Evolutionary conservation across 2,329 filamentous ascomycete species (phyloP), one percentile per base, ranked within the genome.

Genomic region (Sclerotinia trifoliorum): DNA sequence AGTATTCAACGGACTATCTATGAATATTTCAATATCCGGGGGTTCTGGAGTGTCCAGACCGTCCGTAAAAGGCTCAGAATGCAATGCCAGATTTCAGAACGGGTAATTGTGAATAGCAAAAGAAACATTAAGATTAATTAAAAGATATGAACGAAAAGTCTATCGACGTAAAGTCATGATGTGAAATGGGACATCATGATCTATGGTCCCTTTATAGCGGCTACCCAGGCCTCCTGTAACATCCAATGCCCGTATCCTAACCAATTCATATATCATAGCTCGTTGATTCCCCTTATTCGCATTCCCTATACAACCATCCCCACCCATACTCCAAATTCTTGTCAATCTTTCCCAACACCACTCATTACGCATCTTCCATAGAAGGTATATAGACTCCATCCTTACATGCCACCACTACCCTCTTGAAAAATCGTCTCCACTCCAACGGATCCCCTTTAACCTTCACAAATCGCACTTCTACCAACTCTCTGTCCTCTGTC

Each of bases 401-500:
- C 77, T 92, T 92, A 80, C 94, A 96, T 70, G 94, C 83, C 71
- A 96, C 83, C 42, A 92, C 92, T n/a, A 97, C 86, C 79, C 93
- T 94, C 81, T 99, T 99, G 83, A 99, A 99, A 78, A 99, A 93
- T 46, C 95, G 84, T 70, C 95, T 87, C 95, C 96, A 99, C 81
- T 98, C 94, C 62, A 99, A 81, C 6, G 95, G 95, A 81, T 99
- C 95, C 7, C 95, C 95, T 81, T 97, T 97, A 66, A 92, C 85
- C 81, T 99, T 99, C 73, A 96, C 86, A 77, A 99, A 98, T 64
- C 93, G 86, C 39, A 97, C 91, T 78, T 97, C 94, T 32, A 94
- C 84, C 44, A 94, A 79, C 70, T 91, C 89, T 24, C 80, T 81
- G 0, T 81, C 81, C 2, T 82, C 81, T 71, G 90, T 83, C 54